Conservation (phyloP, 2,329 filamentous ascomycete genomes). For the Leptodontidium sp. region DNA sequence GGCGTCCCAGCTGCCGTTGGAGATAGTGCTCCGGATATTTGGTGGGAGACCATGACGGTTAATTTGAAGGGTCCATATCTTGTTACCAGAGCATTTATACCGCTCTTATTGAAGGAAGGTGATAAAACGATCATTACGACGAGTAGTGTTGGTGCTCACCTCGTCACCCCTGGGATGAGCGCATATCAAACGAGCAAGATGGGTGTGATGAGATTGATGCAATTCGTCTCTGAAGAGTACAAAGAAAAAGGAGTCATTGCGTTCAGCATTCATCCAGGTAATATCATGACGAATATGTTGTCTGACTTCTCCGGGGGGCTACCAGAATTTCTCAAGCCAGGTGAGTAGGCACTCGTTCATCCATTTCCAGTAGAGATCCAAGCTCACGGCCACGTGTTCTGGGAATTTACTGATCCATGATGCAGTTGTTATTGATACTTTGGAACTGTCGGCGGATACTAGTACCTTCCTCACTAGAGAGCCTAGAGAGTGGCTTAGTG, state of each 20-base stretch:
- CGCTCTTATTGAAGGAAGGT: constrained; percentile 39
- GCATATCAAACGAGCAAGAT: constrained; percentile 59
- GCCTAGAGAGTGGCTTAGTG: constrained; percentile 55
- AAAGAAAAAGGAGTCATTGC: constrained; percentile 50
- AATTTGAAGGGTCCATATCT: constrained; percentile 59
- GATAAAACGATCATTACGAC: constrained; percentile 57
- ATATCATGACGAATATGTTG: constrained; percentile 38
- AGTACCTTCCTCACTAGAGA: constrained; percentile 53
- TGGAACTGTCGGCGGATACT: constrained; percentile 52
- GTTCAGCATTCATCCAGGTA: constrained; percentile 51
- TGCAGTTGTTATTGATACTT: constrained; percentile 46
- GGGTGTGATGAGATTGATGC: constrained; percentile 56
- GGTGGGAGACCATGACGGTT: constrained; percentile 54
- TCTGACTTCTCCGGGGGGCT: constrained; percentile 25
- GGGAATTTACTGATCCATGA: background rate
- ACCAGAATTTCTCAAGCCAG: constrained; percentile 19
- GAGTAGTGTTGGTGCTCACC: constrained; percentile 53
- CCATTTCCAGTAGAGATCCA: too few relatives aligned
- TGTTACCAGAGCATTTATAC: constrained; percentile 54
- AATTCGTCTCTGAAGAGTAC: constrained; percentile 57
- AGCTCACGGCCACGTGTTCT: background rate
- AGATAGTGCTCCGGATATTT: constrained; percentile 45
- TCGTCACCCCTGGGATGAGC: constrained; percentile 48
- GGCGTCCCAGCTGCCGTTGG: constrained; percentile 19
- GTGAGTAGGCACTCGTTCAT: constrained; percentile 23